Percentiles rank a stretch among this genome's conserved stretches.
These are phyloP conservation scores for Fraxinus xanthoxyloides DNA, from an alignment of 305 asterid species.

Conservation along the genomic window DNA sequence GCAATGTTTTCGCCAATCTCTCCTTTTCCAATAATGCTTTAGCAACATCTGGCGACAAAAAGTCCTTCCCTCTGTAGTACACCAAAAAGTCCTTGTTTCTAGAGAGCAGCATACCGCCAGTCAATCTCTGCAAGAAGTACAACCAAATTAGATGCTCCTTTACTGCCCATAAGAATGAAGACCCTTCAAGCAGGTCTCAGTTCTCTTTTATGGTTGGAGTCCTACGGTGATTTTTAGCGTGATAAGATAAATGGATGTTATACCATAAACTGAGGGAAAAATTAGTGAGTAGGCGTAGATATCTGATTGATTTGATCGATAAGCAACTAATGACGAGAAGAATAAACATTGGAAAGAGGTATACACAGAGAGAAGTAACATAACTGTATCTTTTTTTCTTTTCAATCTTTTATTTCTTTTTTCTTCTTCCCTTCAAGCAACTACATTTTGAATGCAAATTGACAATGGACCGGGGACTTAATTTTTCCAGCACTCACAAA, in stretches of 20 bases:
- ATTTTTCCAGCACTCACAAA: neutral
- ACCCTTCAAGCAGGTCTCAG: neutral
- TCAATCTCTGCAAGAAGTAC: conserved; percentile 66
- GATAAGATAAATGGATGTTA: neutral
- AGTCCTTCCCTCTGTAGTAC: conserved; percentile 85
- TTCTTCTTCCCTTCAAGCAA: neutral
- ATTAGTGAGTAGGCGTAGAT: neutral
- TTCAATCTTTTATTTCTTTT: neutral
- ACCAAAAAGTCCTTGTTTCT: conserved; percentile 93
- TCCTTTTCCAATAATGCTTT: conserved; percentile 87
- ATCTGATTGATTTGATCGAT: neutral
- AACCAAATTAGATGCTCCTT: neutral
- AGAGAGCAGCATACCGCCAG: conserved; percentile 81
- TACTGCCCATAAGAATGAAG: neutral
- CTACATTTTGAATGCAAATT: neutral
- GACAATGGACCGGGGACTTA: neutral
- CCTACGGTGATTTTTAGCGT: neutral
- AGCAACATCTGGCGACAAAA: conserved; percentile 82
- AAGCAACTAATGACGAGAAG: neutral
- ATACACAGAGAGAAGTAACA: neutral
- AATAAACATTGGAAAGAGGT: neutral
- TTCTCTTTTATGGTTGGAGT: neutral
- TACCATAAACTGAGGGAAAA: neutral
- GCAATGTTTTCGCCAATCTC: conserved; percentile 69
- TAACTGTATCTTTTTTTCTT: neutral